Evolutionary conservation across 257 asterid species (phyloP).

Genomic region (Coffea eugenioides): DNA sequence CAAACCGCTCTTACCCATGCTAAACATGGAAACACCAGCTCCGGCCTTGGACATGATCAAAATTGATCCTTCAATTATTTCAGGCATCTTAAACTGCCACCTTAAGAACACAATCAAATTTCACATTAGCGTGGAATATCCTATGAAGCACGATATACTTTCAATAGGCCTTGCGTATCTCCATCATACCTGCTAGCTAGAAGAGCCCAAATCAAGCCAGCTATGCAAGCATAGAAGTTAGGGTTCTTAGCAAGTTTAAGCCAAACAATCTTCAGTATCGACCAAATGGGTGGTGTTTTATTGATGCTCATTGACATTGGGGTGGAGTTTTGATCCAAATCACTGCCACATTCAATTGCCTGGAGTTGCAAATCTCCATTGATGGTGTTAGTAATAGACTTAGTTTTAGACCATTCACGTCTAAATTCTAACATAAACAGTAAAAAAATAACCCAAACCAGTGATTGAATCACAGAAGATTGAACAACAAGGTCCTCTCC

Average conservation of each 20-base stretch:
- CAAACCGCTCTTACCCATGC: conserved; percentile 42
- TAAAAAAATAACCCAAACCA: conserved; percentile 27
- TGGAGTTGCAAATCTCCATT: neutral
- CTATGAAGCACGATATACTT: too few relatives aligned
- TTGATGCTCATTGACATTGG: neutral
- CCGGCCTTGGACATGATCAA: conserved; percentile 75
- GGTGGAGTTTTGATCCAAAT: conserved; percentile 1
- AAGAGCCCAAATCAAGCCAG: conserved; percentile 57
- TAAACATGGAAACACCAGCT: conserved; percentile 74
- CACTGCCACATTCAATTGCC: conserved; percentile 9
- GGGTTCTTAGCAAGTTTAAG: conserved; percentile 56
- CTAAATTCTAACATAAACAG: conserved; percentile 27
- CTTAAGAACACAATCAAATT: conserved; percentile 22
- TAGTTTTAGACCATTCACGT: neutral
- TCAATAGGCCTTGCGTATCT: too few relatives aligned
- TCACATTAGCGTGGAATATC: too few relatives aligned
- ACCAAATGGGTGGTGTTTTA: conserved; percentile 15
- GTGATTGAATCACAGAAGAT: conserved; percentile 26
- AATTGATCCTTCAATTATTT: conserved; percentile 60
- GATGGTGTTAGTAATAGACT: neutral
- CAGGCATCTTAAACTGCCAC: conserved; percentile 67
- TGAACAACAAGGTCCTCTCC: conserved; percentile 37
- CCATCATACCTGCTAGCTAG: conserved; percentile 46
- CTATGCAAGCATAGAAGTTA: conserved; percentile 47
- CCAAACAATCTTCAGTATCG: conserved; percentile 36